Conservation (phyloP, 2,329 filamentous ascomycete genomes). For the Grosmannia serpens region DNA sequence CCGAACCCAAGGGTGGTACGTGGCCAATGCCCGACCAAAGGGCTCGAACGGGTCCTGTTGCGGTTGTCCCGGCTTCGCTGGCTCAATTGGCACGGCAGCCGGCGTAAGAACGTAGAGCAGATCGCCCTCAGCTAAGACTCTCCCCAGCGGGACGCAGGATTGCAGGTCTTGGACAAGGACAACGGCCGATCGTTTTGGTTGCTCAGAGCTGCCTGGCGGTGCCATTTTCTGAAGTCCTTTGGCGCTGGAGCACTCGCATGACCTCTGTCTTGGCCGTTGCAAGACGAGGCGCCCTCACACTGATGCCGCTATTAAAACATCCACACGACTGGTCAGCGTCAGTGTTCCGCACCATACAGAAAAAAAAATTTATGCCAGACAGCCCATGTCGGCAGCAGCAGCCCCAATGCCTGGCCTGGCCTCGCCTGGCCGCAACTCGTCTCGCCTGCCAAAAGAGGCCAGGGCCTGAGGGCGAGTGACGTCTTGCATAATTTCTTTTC, state of each 20-base stretch:
- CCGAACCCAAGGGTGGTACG: constrained; percentile 47
- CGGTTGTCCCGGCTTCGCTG: constrained; percentile 25
- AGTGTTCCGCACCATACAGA: background rate
- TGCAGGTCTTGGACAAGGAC: constrained; percentile 29
- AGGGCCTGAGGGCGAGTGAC: no score
- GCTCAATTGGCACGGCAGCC: constrained; percentile 34
- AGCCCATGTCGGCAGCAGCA: background rate
- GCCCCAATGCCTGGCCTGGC: no score
- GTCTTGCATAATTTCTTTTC: no score
- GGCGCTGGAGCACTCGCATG: constrained; percentile 6
- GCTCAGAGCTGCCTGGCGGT: constrained; percentile 9
- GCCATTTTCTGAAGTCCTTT: constrained; percentile 7
- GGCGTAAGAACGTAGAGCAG: constrained; percentile 53
- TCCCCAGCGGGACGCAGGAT: constrained; percentile 35
- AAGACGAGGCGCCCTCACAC: background rate
- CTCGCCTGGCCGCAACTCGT: no score
- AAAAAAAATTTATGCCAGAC: background rate
- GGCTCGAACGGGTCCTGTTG: constrained; percentile 57
- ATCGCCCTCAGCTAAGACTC: constrained; percentile 34
- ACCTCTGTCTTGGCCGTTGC: constrained; percentile 1
- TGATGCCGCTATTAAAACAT: background rate
- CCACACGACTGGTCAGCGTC: background rate
- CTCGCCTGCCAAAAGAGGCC: no score
- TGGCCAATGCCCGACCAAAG: constrained; percentile 51
- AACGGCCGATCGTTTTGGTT: constrained; percentile 11